Percentiles rank a stretch among this genome's conserved stretches.
phyloP scores from a whole-genome alignment of 2,329 filamentous ascomycete species.

The Sporothrix curviconia region DNA sequence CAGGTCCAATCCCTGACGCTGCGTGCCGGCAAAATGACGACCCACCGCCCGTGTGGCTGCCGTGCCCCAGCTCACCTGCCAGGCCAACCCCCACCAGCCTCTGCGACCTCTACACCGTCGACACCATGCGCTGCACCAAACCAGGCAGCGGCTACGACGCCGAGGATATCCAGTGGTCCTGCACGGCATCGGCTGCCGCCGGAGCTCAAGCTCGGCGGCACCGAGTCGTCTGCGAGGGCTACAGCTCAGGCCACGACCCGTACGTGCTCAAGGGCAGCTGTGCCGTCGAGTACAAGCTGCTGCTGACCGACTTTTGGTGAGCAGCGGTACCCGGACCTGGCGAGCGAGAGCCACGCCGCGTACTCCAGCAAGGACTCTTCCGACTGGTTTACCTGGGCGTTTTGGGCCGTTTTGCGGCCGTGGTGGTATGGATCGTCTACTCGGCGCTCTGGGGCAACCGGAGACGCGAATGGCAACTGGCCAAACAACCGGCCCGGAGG shows the following conservation, averaged over 20 bases:
- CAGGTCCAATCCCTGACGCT: constrained; percentile 75
- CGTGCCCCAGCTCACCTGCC: constrained; percentile 72
- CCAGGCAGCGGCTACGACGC: constrained; percentile 69
- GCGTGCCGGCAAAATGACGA: constrained; percentile 58
- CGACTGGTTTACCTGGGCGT: constrained; percentile 32
- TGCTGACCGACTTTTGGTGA: constrained; percentile 73
- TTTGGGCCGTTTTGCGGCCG: constrained; percentile 56
- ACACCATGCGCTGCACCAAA: constrained; percentile 86
- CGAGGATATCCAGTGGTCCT: constrained; percentile 88
- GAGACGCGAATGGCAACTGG: not conserved
- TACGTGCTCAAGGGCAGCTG: constrained; percentile 90
- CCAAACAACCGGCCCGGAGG: constrained; percentile 22
- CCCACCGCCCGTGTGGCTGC: constrained; percentile 68
- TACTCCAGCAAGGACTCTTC: constrained; percentile 25
- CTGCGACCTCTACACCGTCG: constrained; percentile 65
- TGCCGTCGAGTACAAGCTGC: constrained; percentile 79
- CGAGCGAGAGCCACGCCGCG: constrained; percentile 32
- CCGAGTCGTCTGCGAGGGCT: constrained; percentile 94
- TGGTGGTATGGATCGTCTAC: constrained; percentile 57
- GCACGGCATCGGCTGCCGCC: constrained; percentile 56
- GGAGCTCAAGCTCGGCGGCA: constrained; percentile 66
- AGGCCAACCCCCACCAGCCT: constrained; percentile 55
- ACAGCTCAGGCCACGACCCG: constrained; percentile 65
- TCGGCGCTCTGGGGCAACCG: constrained; percentile 35
- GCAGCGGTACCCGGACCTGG: constrained; percentile 56